Percentiles rank a stretch among this genome's conserved stretches.
phyloP scores from a whole-genome alignment of 2,329 filamentous ascomycete species.

The Diaporthe helianthi region DNA sequence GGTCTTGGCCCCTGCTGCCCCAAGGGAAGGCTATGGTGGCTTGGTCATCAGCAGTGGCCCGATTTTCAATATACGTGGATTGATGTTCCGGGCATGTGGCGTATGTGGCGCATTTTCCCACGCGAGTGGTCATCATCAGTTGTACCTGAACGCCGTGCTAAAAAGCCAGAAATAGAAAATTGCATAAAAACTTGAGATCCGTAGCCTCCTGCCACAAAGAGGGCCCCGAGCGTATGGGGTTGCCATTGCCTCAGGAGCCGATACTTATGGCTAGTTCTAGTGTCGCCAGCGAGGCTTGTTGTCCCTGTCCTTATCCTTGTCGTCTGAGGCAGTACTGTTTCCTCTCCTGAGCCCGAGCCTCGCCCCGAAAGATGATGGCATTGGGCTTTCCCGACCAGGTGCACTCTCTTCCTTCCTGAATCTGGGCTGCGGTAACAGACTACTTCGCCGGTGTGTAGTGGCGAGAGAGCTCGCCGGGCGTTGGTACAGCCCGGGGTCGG shows the following conservation, averaged over 20 bases:
- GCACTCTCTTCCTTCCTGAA: constrained; percentile 22
- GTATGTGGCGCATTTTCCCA: background rate
- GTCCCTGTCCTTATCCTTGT: constrained; percentile 23
- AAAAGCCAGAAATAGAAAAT: constrained; percentile 10
- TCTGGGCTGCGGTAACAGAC: constrained; percentile 59
- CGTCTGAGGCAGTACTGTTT: constrained; percentile 25
- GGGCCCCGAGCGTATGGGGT: background rate
- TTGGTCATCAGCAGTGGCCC: background rate
- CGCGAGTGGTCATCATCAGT: constrained; percentile 1
- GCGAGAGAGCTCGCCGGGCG: constrained; percentile 66
- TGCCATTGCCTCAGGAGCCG: background rate
- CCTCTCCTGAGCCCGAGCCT: constrained; percentile 28
- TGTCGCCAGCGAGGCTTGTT: constrained; percentile 29
- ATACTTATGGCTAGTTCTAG: background rate
- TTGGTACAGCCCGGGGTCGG: constrained; percentile 41
- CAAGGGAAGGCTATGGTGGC: background rate
- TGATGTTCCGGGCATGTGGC: background rate
- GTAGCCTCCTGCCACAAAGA: background rate
- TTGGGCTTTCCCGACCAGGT: constrained; percentile 29
- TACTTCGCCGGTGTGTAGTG: constrained; percentile 54
- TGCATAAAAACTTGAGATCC: background rate
- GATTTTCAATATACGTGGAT: background rate
- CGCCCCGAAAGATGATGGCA: constrained; percentile 18
- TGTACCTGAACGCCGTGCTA: constrained; percentile 32
- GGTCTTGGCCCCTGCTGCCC: background rate